Percentiles rank a stretch among this genome's conserved stretches.
Evolutionary conservation across 805 yeast genomes (phyloP).

Genomic region (Teunomyces kruisii): DNA sequence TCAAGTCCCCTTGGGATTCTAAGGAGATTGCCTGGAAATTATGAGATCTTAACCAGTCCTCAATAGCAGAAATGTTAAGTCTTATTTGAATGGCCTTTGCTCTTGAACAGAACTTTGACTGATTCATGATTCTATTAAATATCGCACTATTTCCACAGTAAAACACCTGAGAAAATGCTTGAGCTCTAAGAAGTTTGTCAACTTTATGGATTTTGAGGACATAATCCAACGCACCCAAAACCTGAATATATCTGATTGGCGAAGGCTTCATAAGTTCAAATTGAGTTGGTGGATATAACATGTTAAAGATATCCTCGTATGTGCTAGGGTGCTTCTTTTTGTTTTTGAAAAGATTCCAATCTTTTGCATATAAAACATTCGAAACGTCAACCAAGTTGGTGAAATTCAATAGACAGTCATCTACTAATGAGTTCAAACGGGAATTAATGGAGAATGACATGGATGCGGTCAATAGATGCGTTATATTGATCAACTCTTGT

Average conservation of each 20-base stretch:
- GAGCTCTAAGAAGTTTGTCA: constrained; percentile 74
- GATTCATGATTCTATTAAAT: constrained; percentile 70
- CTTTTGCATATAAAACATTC: constrained; percentile 71
- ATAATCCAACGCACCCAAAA: constrained; percentile 83
- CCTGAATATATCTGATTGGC: constrained; percentile 81
- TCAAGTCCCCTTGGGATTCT: constrained; percentile 31
- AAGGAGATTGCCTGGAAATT: constrained; percentile 45
- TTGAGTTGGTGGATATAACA: constrained; percentile 83
- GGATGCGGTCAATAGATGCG: constrained; percentile 65
- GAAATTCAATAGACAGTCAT: constrained; percentile 69
- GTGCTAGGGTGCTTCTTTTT: constrained; percentile 47
- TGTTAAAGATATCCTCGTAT: constrained; percentile 71
- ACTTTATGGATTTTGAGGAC: constrained; percentile 80
- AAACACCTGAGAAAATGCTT: constrained; percentile 73
- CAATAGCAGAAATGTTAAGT: constrained; percentile 78
- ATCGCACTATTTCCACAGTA: constrained; percentile 72
- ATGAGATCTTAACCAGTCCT: constrained; percentile 88
- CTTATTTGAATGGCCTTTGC: constrained; percentile 87
- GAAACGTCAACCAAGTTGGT: constrained; percentile 82
- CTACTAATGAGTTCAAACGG: constrained; percentile 55
- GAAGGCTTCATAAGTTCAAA: constrained; percentile 83
- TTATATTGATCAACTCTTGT: constrained; percentile 55
- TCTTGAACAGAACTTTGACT: constrained; percentile 72
- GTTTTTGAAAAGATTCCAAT: constrained; percentile 53
- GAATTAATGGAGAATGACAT: constrained; percentile 65